Evolutionary conservation across 495 filamentous ascomycete species (phyloP), one percentile per base, ranked within the genome.

Genomic region (Tricharina praecox): DNA sequence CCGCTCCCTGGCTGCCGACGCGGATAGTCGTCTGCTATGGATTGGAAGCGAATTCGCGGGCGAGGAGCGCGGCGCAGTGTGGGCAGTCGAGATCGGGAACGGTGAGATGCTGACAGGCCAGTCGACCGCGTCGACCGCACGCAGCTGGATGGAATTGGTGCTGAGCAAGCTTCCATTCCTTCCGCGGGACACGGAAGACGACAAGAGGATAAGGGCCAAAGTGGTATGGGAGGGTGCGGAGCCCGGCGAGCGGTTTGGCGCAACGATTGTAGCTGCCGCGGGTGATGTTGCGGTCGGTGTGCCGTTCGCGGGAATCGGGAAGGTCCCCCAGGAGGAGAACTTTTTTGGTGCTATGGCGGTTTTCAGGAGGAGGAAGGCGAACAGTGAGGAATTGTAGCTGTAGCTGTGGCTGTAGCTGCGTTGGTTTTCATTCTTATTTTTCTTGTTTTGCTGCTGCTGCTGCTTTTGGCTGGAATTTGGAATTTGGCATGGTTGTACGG

Each of bases 321-420:
- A 43, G 4, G 44, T 32, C n/a, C 41, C 34, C 8, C 51, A 54
- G 51, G 56, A 43, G 16, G 9, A 38, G 45, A 46, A 52, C 37
- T 59, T 59, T 47, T 59, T 48, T 37, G 56, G 56, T 0, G 56
- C 52, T 2, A 35, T 59, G 2, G 56, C 44, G 8, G 45, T 59
- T 21, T 54, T 52, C 44, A 37, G 23, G 35, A 38, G 21, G 36
- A 32, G 2, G 38, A 42, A 45, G 20, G 37, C 5, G 21, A 20
- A 46, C 11, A 21, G 3, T 11, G 1, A 19, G 28, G 43, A 33
- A 11, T 25, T 43, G 23, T 24, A 43, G 40, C 18, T 37, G 34
- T 9, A 37, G 34, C 4, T 37, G 34, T 9, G 8, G 7, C 18
- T 37, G 4, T 37, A 9, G 7, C 18, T 8, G 18, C 15, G 8